A percentile compares a stretch with the other conserved stretches of the same genome.
Conservation (phyloP, 495 filamentous ascomycete genomes). For the Lophiostoma macrostomum region DNA sequence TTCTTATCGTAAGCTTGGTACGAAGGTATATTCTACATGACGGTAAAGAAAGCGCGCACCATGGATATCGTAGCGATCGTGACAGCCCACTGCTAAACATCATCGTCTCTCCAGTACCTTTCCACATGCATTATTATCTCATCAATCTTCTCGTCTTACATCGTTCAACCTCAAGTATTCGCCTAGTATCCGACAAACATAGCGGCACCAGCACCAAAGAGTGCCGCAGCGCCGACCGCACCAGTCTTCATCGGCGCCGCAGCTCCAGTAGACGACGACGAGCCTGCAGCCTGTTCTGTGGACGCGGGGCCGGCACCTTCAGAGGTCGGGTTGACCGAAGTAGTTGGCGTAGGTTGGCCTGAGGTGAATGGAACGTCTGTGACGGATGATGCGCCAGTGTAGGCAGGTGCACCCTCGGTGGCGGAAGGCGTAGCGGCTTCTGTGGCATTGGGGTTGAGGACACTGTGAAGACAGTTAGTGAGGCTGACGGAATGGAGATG, state of each 20-base stretch:
- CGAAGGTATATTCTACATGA: too few relatives aligned
- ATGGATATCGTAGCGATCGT: too few relatives aligned
- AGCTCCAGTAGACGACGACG: not conserved
- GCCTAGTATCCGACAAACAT: slow-evolving; percentile 29
- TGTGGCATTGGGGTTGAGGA: slow-evolving; percentile 59
- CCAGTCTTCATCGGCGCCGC: slow-evolving; percentile 37
- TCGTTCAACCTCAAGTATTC: not conserved
- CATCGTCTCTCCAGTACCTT: too few relatives aligned
- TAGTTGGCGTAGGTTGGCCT: slow-evolving; percentile 37
- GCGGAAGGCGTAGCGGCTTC: slow-evolving; percentile 47
- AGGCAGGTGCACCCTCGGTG: slow-evolving; percentile 49
- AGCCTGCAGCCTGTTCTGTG: slow-evolving; percentile 8
- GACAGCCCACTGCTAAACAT: too few relatives aligned
- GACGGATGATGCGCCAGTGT: slow-evolving; percentile 48
- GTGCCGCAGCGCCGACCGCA: slow-evolving; percentile 42
- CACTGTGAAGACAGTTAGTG: slow-evolving; percentile 42
- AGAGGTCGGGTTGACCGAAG: slow-evolving; percentile 8
- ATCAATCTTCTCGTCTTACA: not conserved
- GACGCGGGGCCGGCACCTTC: slow-evolving; percentile 24
- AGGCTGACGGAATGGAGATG: not conserved
- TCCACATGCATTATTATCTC: not conserved
- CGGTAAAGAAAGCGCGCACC: too few relatives aligned
- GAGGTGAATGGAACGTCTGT: slow-evolving; percentile 37
- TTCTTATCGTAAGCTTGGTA: too few relatives aligned
- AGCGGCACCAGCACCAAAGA: slow-evolving; percentile 44